phyloP scores from a whole-genome alignment of 306 rosid genomes.

The Fragaria nilgerrensis region DNA sequence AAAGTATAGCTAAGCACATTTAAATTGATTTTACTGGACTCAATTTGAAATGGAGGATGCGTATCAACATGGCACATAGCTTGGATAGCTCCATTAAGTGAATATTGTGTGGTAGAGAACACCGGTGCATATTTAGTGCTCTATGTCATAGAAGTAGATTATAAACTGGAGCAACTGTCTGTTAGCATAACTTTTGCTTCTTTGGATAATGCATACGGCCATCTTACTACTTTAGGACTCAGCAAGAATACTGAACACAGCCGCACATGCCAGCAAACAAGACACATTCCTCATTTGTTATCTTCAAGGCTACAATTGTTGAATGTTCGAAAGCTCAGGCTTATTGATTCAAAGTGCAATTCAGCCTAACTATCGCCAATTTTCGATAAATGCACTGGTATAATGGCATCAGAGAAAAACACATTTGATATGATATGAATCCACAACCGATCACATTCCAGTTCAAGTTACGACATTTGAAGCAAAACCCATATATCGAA shows the following conservation, averaged over 20 bases:
- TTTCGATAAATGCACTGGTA: not conserved
- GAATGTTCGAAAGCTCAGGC: not conserved
- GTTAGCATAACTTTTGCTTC: not conserved
- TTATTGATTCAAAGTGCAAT: not conserved
- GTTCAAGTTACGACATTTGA: not conserved
- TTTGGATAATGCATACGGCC: not conserved
- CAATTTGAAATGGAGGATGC: not conserved
- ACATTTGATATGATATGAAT: not conserved
- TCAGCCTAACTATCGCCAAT: not conserved
- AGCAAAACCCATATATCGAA: conserved; percentile 14
- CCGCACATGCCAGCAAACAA: not conserved
- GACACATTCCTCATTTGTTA: not conserved
- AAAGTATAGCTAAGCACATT: not conserved
- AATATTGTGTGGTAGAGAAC: not conserved
- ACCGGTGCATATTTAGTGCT: not conserved
- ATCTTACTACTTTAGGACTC: not conserved
- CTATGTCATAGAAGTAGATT: not conserved
- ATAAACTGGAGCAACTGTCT: not conserved
- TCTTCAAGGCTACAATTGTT: not conserved
- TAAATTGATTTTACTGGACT: not conserved
- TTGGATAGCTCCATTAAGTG: not conserved
- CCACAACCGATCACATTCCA: not conserved
- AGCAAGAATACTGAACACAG: not conserved
- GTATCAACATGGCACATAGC: not conserved
- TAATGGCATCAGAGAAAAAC: not conserved